These are phyloP conservation scores for Cyberlindnera meyerae DNA, from an alignment of 805 yeast genomes.

Conservation along the genomic window DNA sequence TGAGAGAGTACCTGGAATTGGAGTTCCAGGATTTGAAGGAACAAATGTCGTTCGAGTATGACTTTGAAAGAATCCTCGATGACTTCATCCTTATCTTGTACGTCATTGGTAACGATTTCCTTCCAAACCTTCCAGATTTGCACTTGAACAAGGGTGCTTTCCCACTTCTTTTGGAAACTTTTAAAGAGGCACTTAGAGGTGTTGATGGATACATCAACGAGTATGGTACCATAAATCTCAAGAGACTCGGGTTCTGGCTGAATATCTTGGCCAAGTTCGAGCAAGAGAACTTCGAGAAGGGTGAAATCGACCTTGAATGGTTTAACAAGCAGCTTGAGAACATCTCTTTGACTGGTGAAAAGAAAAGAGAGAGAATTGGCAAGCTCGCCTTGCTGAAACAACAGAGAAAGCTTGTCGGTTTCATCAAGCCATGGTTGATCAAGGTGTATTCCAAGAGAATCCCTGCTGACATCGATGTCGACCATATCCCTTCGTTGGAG, in stretches of 20 bases:
- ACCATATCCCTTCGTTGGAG: constrained; percentile 37
- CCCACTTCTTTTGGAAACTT: constrained; percentile 84
- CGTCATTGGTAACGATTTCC: constrained; percentile 96
- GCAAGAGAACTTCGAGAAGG: constrained; percentile 76
- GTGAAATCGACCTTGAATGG: constrained; percentile 85
- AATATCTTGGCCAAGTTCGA: constrained; percentile 75
- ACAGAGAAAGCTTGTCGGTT: constrained; percentile 69
- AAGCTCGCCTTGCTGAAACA: constrained; percentile 60
- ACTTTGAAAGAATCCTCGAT: constrained; percentile 85
- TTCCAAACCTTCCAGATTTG: constrained; percentile 92
- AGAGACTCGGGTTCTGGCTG: constrained; percentile 70
- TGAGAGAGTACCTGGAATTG: constrained; percentile 84
- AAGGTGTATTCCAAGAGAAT: constrained; percentile 29
- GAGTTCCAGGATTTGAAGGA: constrained; percentile 74
- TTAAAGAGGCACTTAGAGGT: constrained; percentile 70
- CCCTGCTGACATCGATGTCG: constrained; percentile 25
- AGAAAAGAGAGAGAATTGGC: constrained; percentile 60
- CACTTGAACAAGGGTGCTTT: constrained; percentile 94
- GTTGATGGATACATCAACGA: constrained; percentile 83
- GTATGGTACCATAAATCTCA: constrained; percentile 73
- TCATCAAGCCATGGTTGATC: constrained; percentile 43
- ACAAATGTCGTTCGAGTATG: constrained; percentile 57
- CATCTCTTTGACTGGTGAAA: constrained; percentile 68
- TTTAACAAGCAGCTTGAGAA: constrained; percentile 80
- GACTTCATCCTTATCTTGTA: constrained; percentile 90